phyloP scores from a whole-genome alignment of 768 basidiomycete species.

The Lentinula edodes region DNA sequence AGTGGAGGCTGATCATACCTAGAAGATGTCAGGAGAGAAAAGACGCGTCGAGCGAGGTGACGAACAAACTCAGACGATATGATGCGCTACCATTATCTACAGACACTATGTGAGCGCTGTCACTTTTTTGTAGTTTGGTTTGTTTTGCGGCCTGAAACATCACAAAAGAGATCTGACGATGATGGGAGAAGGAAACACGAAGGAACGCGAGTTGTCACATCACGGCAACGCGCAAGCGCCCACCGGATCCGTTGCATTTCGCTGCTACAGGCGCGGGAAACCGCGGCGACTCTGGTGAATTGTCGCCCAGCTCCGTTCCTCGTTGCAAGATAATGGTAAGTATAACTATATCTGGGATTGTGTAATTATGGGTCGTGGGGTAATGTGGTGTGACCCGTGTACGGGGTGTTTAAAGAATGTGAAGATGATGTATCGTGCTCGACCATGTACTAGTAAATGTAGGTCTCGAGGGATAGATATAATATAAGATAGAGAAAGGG shows the following conservation, averaged over 20 bases:
- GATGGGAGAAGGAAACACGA: background rate
- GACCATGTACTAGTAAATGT: too few relatives aligned
- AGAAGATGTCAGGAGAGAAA: background rate
- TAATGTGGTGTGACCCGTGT: too few relatives aligned
- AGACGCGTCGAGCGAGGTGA: constrained; percentile 6
- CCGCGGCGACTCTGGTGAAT: too few relatives aligned
- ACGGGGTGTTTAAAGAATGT: too few relatives aligned
- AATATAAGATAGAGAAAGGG: too few relatives aligned
- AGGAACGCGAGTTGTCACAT: background rate
- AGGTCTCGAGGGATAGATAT: too few relatives aligned
- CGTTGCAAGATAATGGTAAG: too few relatives aligned
- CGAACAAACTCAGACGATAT: constrained; percentile 76
- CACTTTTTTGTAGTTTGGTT: background rate
- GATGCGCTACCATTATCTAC: constrained; percentile 46
- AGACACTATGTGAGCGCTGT: constrained; percentile 18
- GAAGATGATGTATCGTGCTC: too few relatives aligned
- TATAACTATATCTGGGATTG: too few relatives aligned
- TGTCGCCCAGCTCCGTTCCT: too few relatives aligned
- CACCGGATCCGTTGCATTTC: background rate
- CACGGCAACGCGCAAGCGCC: background rate
- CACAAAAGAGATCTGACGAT: background rate
- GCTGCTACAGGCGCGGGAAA: too few relatives aligned
- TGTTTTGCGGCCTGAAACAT: constrained; percentile 5
- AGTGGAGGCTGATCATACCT: constrained; percentile 87
- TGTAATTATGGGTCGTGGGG: too few relatives aligned